Percentiles rank a stretch among this genome's conserved stretches.
Conservation (phyloP, 768 basidiomycete species). For the Multifurca ochricompacta region DNA sequence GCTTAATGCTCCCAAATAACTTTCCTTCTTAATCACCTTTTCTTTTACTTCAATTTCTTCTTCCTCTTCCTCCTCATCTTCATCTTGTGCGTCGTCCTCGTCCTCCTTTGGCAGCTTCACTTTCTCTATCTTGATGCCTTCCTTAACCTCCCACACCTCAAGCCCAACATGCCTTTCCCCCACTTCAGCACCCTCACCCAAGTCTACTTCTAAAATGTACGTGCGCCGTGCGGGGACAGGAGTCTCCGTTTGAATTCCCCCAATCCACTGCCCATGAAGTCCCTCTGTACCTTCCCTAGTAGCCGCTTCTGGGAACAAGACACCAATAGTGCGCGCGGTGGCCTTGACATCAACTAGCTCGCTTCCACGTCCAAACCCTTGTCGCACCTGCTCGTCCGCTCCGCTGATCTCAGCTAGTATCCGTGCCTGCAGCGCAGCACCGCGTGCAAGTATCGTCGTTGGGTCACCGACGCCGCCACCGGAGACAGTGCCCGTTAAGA, state of each 20-base stretch:
- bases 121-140: slow-evolving; percentile 57
- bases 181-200: slow-evolving; percentile 32
- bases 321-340: slow-evolving; percentile 55
- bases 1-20: slow-evolving; percentile 33
- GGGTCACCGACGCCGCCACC: slow-evolving; percentile 74
- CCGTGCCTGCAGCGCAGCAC: slow-evolving; percentile 69
- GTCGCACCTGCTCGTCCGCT: slow-evolving; percentile 42
- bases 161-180: slow-evolving; percentile 43
- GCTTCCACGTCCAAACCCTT: slow-evolving; percentile 40
- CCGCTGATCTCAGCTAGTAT: slow-evolving; percentile 44
- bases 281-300: slow-evolving; percentile 28
- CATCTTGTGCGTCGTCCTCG: slow-evolving; percentile 34
- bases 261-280: slow-evolving; percentile 58
- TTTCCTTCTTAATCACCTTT: slow-evolving; percentile 49
- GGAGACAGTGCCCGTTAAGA: slow-evolving; percentile 55
- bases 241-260: slow-evolving; percentile 62
- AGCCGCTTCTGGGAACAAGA: slow-evolving; percentile 52
- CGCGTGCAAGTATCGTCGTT: slow-evolving; percentile 66
- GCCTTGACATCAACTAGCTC: slow-evolving; percentile 41
- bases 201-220: slow-evolving; percentile 49
- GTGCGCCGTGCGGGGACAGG: slow-evolving; percentile 59
- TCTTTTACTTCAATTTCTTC: slow-evolving; percentile 59
- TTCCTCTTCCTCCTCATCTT: slow-evolving; percentile 48
- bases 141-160: slow-evolving; percentile 74
- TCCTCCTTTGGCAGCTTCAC: slow-evolving; percentile 39